Evolutionary conservation across 345 rosid genomes (phyloP).

Genomic region (Gossypioides kirkii): DNA sequence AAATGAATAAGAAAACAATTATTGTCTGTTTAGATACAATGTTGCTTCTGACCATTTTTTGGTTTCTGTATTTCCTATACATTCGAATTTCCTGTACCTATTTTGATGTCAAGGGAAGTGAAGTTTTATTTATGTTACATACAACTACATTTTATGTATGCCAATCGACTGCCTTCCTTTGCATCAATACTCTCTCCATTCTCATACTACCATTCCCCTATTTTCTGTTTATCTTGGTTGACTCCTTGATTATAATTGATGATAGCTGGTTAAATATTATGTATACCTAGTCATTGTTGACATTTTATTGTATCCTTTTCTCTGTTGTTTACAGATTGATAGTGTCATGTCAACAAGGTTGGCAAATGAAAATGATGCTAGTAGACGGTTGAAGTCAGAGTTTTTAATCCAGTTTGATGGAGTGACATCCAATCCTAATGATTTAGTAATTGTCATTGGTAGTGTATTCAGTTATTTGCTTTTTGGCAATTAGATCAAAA

Average conservation of each 20-base stretch:
- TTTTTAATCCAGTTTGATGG: constrained; percentile 93
- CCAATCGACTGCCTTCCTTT: not conserved
- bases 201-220: not conserved
- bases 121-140: not conserved
- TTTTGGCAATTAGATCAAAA: not conserved
- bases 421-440: constrained; percentile 78
- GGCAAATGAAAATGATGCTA: constrained; percentile 84
- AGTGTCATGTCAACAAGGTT: constrained; percentile 88
- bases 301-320: constrained; percentile 11
- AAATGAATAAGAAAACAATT: not conserved
- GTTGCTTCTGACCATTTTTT: not conserved
- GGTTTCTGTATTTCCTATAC: not conserved
- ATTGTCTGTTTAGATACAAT: not conserved
- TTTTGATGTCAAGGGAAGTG: not conserved
- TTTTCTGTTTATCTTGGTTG: not conserved
- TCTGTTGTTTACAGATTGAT: constrained; percentile 58
- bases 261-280: not conserved
- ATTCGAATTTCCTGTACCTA: not conserved
- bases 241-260: not conserved
- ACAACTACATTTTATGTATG: not conserved
- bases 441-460: constrained; percentile 88
- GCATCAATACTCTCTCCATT: not conserved
- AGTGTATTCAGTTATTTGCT: constrained; percentile 16
- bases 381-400: constrained; percentile 94
- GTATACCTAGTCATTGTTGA: not conserved